These are phyloP conservation scores for Arthrinium phaeospermum DNA, from an alignment of 2,329 filamentous ascomycete species.

Conservation along the genomic window DNA sequence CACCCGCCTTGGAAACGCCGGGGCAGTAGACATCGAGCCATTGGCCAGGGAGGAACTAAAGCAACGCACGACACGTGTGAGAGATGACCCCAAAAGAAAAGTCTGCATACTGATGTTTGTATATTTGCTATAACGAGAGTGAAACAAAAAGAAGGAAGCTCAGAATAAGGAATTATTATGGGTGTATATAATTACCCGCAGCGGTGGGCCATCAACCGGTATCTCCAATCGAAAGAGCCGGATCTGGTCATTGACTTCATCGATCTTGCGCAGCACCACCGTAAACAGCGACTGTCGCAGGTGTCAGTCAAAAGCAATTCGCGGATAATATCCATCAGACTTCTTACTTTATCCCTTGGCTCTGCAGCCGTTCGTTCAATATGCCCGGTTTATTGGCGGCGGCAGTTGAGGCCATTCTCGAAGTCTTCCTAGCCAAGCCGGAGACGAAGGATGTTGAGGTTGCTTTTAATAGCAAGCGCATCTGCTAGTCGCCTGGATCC, in stretches of 20 bases:
- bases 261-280: slow-evolving; percentile 66
- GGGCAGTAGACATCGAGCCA: slow-evolving; percentile 88
- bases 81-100: neutral
- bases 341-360: slow-evolving; percentile 65
- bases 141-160: slow-evolving; percentile 3
- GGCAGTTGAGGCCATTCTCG: slow-evolving; percentile 29
- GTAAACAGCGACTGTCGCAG: slow-evolving; percentile 57
- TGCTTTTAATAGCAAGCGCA: neutral
- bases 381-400: slow-evolving; percentile 53
- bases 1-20: slow-evolving; percentile 71
- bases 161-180: slow-evolving; percentile 14
- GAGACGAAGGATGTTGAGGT: neutral
- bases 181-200: slow-evolving; percentile 50
- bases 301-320: neutral
- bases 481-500: neutral
- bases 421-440: neutral
- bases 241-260: slow-evolving; percentile 69
- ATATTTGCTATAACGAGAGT: neutral
- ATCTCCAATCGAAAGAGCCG: slow-evolving; percentile 71
- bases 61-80: neutral
- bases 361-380: slow-evolving; percentile 76
- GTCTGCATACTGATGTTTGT: neutral
- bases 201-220: slow-evolving; percentile 47
- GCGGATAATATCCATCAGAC: neutral
- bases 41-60: slow-evolving; percentile 79